Evolutionary conservation across 345 rosid genomes (phyloP).

Genomic region (Pugionium dolabratum): DNA sequence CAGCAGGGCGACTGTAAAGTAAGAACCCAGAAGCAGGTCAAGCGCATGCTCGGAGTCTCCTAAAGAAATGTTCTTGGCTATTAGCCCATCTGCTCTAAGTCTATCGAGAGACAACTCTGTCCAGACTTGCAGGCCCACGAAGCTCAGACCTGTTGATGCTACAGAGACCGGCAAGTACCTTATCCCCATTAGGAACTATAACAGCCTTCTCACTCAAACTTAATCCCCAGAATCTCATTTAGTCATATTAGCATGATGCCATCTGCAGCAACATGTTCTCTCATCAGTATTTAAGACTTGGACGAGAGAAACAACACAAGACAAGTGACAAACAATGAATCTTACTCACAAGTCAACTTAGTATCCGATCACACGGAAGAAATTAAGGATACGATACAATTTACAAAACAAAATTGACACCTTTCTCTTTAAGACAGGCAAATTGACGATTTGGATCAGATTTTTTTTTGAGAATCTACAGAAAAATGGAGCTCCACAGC

Average conservation of each 20-base stretch:
- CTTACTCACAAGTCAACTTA: conserved; percentile 4
- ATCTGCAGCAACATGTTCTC: conserved; percentile 28
- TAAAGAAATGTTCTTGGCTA: conserved; percentile 47
- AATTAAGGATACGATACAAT: not conserved
- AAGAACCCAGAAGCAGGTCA: conserved; percentile 70
- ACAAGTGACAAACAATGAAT: conserved; percentile 13
- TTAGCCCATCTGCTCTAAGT: conserved; percentile 55
- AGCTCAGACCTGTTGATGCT: conserved; percentile 69
- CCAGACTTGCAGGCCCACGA: conserved; percentile 73
- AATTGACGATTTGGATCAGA: no score
- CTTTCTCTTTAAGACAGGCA: no score
- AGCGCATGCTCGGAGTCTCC: conserved; percentile 56
- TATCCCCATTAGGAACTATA: conserved; percentile 60
- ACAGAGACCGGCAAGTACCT: conserved; percentile 63
- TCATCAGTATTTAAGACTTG: conserved; percentile 9
- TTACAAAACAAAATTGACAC: not conserved
- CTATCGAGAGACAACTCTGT: conserved; percentile 63
- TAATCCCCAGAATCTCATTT: conserved; percentile 47
- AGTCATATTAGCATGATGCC: conserved; percentile 42
- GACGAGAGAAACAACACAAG: not conserved
- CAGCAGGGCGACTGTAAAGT: conserved; percentile 60
- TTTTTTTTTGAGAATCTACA: no score
- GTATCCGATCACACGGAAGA: not conserved
- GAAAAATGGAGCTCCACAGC: no score
- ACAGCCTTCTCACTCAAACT: conserved; percentile 43